A percentile compares a stretch with the other conserved stretches of the same genome.
These are phyloP conservation scores for Paecilomyces sp. DNA, from an alignment of 2,329 filamentous ascomycete species.

Conservation along the genomic window DNA sequence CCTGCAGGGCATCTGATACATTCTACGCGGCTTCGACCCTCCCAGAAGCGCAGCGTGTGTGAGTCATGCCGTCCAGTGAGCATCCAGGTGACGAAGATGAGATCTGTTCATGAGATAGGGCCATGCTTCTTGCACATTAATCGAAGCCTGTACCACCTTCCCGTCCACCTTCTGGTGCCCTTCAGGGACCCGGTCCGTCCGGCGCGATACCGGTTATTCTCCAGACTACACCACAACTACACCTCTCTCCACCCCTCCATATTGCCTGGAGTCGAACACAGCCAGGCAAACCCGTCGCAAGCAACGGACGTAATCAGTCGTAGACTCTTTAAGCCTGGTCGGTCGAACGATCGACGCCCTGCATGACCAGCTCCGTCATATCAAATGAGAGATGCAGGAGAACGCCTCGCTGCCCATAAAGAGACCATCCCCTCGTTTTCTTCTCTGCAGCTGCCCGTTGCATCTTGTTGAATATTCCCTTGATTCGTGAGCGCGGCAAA, in stretches of 20 bases:
- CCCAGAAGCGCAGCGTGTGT: constrained; percentile 5
- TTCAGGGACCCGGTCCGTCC: constrained; percentile 14
- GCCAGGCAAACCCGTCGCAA: constrained; percentile 1
- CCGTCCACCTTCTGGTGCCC: constrained; percentile 12
- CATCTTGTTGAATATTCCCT: constrained; percentile 5
- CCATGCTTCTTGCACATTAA: neutral
- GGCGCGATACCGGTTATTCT: constrained; percentile 7
- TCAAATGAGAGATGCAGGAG: constrained; percentile 38
- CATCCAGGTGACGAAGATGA: constrained; percentile 9
- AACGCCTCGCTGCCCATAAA: constrained; percentile 29
- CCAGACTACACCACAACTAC: constrained; percentile 5
- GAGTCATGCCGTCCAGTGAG: constrained; percentile 12
- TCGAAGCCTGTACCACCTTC: constrained; percentile 12
- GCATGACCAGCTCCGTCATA: constrained; percentile 37
- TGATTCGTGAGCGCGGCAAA: constrained; percentile 5
- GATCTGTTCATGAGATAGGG: constrained; percentile 9
- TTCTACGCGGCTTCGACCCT: constrained; percentile 6
- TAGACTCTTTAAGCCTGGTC: constrained; percentile 25
- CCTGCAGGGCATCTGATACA: constrained; percentile 11
- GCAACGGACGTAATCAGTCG: constrained; percentile 20
- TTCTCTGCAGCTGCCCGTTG: constrained; percentile 10
- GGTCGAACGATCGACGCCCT: constrained; percentile 36
- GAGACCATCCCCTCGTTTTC: constrained; percentile 19
- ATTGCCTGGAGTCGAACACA: constrained; percentile 1
- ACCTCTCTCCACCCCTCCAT: constrained; percentile 7